phyloP scores from a whole-genome alignment of 371 early-diverging fungal genomes.

The Mucor ambiguus region DNA sequence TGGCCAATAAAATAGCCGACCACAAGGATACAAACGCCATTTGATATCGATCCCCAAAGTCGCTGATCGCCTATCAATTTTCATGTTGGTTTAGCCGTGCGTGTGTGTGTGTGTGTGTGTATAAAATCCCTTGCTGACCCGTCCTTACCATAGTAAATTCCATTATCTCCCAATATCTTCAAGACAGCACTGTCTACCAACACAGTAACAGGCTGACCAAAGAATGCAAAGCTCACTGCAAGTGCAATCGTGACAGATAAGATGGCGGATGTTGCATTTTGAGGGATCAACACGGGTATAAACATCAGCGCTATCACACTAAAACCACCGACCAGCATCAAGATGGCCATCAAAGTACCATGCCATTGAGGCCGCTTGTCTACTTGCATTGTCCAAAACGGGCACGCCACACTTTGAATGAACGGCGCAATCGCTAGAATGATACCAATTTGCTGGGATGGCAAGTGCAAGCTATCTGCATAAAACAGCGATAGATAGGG shows the following conservation, averaged over 20 bases:
- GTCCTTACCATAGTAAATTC: slow-evolving; percentile 45
- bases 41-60: slow-evolving; percentile 50
- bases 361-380: slow-evolving; percentile 40
- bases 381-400: slow-evolving; percentile 46
- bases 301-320: slow-evolving; percentile 35
- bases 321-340: slow-evolving; percentile 37
- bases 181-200: slow-evolving; percentile 47
- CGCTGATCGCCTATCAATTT: slow-evolving; percentile 38
- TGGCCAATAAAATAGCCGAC: slow-evolving; percentile 39
- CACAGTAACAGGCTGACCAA: slow-evolving; percentile 39
- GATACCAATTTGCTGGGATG: slow-evolving; percentile 43
- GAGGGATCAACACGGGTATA: slow-evolving; percentile 26
- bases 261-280: not conserved
- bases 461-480: slow-evolving; percentile 32
- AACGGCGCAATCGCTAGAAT: slow-evolving; percentile 47
- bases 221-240: slow-evolving; percentile 45
- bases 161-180: slow-evolving; percentile 45
- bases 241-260: slow-evolving; percentile 23
- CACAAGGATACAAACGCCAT: slow-evolving; percentile 36
- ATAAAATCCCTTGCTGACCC: not conserved
- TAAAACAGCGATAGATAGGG: slow-evolving; percentile 44
- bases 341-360: slow-evolving; percentile 35
- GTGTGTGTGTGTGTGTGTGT: too few species aligned
- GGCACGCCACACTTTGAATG: slow-evolving; percentile 42
- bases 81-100: not conserved